Evolutionary conservation across 2,329 filamentous ascomycete species (phyloP), one percentile per base, ranked within the genome.

Genomic region (Penicillium sp.): DNA sequence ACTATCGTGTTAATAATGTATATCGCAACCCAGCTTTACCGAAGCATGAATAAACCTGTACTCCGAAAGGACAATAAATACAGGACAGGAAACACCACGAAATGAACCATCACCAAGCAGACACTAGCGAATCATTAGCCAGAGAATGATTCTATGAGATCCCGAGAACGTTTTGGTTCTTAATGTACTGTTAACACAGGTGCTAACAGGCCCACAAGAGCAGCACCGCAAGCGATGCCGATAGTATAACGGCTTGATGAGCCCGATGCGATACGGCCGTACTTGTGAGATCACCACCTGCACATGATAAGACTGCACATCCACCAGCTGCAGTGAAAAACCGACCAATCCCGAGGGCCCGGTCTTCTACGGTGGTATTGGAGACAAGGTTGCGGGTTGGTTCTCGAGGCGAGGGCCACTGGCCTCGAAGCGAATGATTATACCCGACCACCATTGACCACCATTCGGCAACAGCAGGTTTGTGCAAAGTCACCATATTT

Each of bases 381-480:
- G 19, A 15, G 12, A 41, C 0, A 15, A 5, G 19, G 39, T 41
- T 41, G 39, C 6, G 4, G 39, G 19, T 41, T 6, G 39, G 39
- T 15, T 15, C 39, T 41, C 53, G 53, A 54, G 23, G 36, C 52
- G 52, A 54, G 52, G 33, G 12, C 36, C 33, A 21, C 13, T 41
- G 43, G 7, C 33, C 52, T 48, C 43, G 52, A 54, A 54, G 31
- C 52, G 52, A 41, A 41, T 6, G 19, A 41, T 41, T 41, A 41
- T 23, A 6, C 19, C 39, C 39, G 6, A 41, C 12, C 39, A 41
- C n/a, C 2, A 13, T 33, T 38, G 19, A 6, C 38, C 38, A 41
- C 38, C 38, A 23, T 41, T 23, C 39, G 0, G 3, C 39, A 41
- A 41, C 12, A 15, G 6, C 12, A 41, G 39, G 39, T 5, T 23